Conservation (phyloP, 345 rosid species). For the Eucalyptus sideroxylon region DNA sequence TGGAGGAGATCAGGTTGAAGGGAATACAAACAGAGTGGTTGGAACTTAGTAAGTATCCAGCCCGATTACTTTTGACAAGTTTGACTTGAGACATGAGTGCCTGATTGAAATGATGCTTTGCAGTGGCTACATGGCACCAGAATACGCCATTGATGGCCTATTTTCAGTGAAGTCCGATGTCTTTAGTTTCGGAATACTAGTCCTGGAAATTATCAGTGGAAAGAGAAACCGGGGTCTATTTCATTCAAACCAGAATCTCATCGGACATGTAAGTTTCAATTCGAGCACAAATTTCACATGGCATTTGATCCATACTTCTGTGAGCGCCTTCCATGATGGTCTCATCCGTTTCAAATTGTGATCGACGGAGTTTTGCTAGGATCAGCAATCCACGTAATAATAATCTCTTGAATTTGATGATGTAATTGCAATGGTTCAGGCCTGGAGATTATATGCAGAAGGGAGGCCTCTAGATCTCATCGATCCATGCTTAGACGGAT, state of each 20-base stretch:
- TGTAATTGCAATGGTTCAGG: conserved; percentile 4
- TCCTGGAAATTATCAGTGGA: conserved; percentile 25
- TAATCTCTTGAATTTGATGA: neutral
- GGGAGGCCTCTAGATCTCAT: conserved; percentile 10
- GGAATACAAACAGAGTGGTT: conserved; percentile 19
- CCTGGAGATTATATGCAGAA: conserved; percentile 22
- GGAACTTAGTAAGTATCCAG: conserved; percentile 20
- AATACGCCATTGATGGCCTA: conserved; percentile 23
- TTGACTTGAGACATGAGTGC: neutral
- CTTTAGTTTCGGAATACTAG: conserved; percentile 22
- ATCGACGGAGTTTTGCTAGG: neutral
- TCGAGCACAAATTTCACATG: neutral
- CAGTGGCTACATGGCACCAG: conserved; percentile 31
- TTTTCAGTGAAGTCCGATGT: conserved; percentile 32
- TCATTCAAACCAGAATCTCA: conserved; percentile 4
- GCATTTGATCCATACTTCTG: neutral
- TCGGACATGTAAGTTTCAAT: conserved; percentile 10
- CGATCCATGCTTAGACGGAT: neutral
- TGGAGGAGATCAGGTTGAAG: conserved; percentile 14
- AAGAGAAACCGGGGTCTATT: conserved; percentile 15
- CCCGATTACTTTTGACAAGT: neutral
- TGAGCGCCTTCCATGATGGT: no score
- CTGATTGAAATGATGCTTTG: neutral
- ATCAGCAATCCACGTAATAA: neutral
- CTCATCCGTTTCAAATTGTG: neutral